Percentiles rank a stretch among this genome's conserved stretches.
These are phyloP conservation scores for Erigeron philadelphicus DNA, from an alignment of 140 eudicot species.

Conservation along the genomic window DNA sequence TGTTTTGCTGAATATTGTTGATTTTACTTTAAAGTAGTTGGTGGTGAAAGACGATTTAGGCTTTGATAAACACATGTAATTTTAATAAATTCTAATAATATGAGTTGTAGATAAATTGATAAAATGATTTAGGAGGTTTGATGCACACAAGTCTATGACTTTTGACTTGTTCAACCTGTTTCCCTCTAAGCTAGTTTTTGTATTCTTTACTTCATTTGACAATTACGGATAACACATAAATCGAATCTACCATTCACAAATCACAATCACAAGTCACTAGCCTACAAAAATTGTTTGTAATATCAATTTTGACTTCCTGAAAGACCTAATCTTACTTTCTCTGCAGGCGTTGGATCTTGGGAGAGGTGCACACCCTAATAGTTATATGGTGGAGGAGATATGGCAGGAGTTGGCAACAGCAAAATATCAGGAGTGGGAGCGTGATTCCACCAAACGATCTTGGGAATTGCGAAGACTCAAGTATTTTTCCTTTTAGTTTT, in stretches of 20 bases:
- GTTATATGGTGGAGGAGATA: slow-evolving; percentile 84
- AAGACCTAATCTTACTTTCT: background rate
- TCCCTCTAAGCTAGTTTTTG: too few relatives aligned
- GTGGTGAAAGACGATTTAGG: too few relatives aligned
- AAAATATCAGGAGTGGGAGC: slow-evolving; percentile 70
- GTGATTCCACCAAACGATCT: slow-evolving; percentile 55
- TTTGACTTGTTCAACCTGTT: too few relatives aligned
- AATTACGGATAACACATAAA: too few relatives aligned
- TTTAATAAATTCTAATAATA: too few relatives aligned
- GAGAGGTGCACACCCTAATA: slow-evolving; percentile 64
- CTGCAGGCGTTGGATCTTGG: slow-evolving; percentile 86
- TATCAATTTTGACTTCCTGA: background rate
- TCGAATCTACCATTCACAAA: background rate
- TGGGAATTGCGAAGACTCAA: slow-evolving; percentile 62
- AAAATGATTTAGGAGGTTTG: too few relatives aligned
- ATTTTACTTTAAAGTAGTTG: too few relatives aligned
- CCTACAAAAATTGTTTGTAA: background rate
- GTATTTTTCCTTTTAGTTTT: slow-evolving; percentile 30
- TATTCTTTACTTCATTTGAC: too few relatives aligned
- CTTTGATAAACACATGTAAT: too few relatives aligned
- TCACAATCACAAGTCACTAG: background rate
- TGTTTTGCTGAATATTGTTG: too few relatives aligned
- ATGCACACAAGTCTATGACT: too few relatives aligned
- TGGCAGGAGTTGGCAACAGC: slow-evolving; percentile 93
- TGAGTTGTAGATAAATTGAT: too few relatives aligned